Percentiles rank a stretch among this genome's conserved stretches.
These are phyloP conservation scores for Limnomonas spitsbergensis DNA, from an alignment of 139 green algal species.

Conservation along the genomic window DNA sequence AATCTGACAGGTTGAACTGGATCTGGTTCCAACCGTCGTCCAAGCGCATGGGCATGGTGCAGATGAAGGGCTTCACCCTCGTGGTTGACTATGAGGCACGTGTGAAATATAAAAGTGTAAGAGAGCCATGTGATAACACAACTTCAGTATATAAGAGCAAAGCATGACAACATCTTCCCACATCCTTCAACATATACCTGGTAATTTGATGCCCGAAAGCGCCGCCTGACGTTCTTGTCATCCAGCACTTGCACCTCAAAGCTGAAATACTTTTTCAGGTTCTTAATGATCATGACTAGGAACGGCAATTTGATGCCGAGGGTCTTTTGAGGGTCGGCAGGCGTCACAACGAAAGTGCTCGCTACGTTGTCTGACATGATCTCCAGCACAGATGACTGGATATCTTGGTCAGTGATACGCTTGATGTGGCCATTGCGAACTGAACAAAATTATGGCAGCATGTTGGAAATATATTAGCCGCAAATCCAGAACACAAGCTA, in stretches of 20 bases:
- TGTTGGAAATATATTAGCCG: too few species aligned
- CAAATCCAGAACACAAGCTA: background rate
- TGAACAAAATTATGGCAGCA: slow-evolving; percentile 31
- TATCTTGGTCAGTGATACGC: slow-evolving; percentile 92
- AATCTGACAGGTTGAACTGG: slow-evolving; percentile 93
- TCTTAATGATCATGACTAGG: slow-evolving; percentile 92
- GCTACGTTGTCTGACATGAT: slow-evolving; percentile 86
- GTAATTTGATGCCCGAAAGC: slow-evolving; percentile 97
- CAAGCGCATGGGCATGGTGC: slow-evolving; percentile 92
- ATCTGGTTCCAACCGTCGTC: slow-evolving; percentile 96
- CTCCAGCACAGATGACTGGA: slow-evolving; percentile 92
- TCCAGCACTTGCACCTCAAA: slow-evolving; percentile 98
- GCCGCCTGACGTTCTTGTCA: slow-evolving; percentile 93
- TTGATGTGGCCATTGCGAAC: slow-evolving; percentile 94
- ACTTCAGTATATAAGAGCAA: too few species aligned
- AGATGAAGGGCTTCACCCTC: slow-evolving; percentile 93
- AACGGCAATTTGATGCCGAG: slow-evolving; percentile 98
- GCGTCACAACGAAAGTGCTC: slow-evolving; percentile 85
- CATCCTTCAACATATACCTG: slow-evolving; percentile 63
- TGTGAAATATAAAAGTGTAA: too few species aligned
- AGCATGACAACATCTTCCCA: background rate
- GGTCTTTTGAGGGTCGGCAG: slow-evolving; percentile 82
- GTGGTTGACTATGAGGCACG: slow-evolving; percentile 60
- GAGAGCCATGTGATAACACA: slow-evolving; percentile 2
- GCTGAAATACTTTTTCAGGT: slow-evolving; percentile 95